Base-by-base conservation (phyloP, 2,329 filamentous ascomycete genomes). In the Stagonosporopsis vannaccii region DNA sequence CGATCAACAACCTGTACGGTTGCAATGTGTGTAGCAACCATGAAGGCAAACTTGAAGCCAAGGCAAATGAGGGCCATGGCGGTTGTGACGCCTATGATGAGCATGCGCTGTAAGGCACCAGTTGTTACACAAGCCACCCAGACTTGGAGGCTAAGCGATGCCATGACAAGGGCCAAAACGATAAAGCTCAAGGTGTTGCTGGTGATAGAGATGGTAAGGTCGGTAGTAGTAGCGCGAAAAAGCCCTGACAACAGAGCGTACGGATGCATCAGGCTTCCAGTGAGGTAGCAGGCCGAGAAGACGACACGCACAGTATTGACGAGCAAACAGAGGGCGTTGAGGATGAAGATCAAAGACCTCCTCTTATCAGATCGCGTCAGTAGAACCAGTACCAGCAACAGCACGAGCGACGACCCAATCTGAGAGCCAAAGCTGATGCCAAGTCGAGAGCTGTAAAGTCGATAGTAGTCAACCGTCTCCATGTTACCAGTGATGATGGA, bases 341-440 rank as follows among this genome's bases (percentile, higher is more conserved):
- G 79, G 60, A 87, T 68, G 71, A 90, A 90, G 19, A 91, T 82
- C 0, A 80, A 70, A 1, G 88, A 87, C 48, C 78, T 78, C 57
- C 90, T 84, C 72, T 91, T 92, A 62, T 85, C 80, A 0, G 79
- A 72, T 19, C 85, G 85, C 0, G 90, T 92, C 73, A 93, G 82
- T 55, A 88, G 76, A 11, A 92, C 76, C 2, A 93, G 78, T 26
- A 90, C 80, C 39, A 89, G 63, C 17, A 93, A 78, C 67, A 92
- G 84, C 58, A 89, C 76, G 54, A 88, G 61, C 42, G 84, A 85
- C 22, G 89, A 85, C 26, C 91, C 91, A 47, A 92, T 81, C 72
- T 94, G 90, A 17, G 83, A 77, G 48, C 85, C 87, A 71, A 88
- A 91, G 75, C 87, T 88, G 79, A 90, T 86, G 70, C 75, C 80